These are phyloP conservation scores for Ambrosiella cleistominuta DNA, from an alignment of 2,329 filamentous ascomycete species.

Conservation along the genomic window DNA sequence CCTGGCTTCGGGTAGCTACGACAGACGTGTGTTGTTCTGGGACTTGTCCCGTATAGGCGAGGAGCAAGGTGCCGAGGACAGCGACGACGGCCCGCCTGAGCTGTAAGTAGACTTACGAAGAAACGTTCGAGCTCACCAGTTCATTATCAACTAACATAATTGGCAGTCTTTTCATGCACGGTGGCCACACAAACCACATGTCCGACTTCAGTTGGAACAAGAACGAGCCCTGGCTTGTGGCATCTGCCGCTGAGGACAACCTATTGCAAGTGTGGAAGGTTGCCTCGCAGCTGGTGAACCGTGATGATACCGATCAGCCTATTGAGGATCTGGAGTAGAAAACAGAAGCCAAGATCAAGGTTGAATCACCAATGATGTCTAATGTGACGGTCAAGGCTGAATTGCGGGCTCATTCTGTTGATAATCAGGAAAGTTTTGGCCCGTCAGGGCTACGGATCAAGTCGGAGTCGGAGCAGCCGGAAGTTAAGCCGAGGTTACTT, in stretches of 20 bases:
- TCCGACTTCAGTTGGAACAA: conserved; percentile 97
- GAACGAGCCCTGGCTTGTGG: conserved; percentile 92
- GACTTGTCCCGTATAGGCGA: conserved; percentile 82
- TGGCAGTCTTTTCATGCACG: conserved; percentile 83
- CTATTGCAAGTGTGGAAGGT: conserved; percentile 90
- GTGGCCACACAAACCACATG: conserved; percentile 90
- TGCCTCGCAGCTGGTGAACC: conserved; percentile 62
- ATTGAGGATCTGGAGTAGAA: conserved; percentile 48
- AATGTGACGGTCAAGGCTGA: background rate
- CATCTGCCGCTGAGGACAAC: conserved; percentile 92
- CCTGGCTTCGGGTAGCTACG: conserved; percentile 79
- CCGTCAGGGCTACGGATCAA: too few relatives aligned
- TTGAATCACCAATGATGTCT: background rate
- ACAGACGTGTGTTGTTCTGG: conserved; percentile 91
- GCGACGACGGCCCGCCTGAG: conserved; percentile 86
- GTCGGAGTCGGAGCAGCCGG: too few relatives aligned
- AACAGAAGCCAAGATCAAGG: background rate
- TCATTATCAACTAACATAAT: conserved; percentile 16
- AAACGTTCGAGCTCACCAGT: background rate
- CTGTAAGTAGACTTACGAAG: conserved; percentile 40
- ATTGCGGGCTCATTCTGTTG: too few relatives aligned
- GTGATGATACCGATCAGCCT: conserved; percentile 56
- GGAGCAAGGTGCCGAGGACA: conserved; percentile 87
- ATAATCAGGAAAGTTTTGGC: too few relatives aligned
- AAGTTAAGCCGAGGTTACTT: too few relatives aligned